Percentiles rank a stretch among this genome's conserved stretches.
Evolutionary conservation across 1,284 basidiomycete genomes (phyloP).

Genomic region (Xerocomus amazonicus): DNA sequence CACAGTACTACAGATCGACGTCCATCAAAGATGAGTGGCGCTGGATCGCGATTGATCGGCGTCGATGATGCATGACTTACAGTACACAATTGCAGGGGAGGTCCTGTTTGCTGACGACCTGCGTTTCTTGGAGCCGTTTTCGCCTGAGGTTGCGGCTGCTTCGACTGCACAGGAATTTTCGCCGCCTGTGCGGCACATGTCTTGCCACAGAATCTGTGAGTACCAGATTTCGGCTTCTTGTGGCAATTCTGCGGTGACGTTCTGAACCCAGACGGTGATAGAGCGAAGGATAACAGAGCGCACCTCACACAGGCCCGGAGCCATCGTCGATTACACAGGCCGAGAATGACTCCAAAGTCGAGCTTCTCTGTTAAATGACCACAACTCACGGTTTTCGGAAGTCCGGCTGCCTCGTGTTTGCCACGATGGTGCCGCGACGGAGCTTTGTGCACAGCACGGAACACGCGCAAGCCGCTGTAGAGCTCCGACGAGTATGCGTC

Average conservation of each 20-base stretch:
- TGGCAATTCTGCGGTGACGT: conserved; percentile 46
- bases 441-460: conserved; percentile 2
- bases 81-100: conserved; percentile 20
- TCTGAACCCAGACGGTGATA: conserved; percentile 5
- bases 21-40: conserved; percentile 18
- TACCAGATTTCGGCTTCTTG: conserved; percentile 49
- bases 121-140: conserved; percentile 13
- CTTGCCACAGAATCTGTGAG: conserved; percentile 55
- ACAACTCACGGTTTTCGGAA: conserved; percentile 8
- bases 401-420: conserved; percentile 23
- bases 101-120: conserved; percentile 14
- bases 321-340: conserved; percentile 23
- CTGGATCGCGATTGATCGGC: conserved; percentile 31
- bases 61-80: conserved; percentile 23
- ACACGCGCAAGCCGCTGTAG: conserved; percentile 3
- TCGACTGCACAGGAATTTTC: conserved; percentile 10
- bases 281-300: conserved; percentile 6
- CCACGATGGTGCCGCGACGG: conserved; percentile 20
- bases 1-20: conserved; percentile 30
- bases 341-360: conserved; percentile 3
- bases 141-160: conserved; percentile 11
- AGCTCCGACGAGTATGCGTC: conserved; percentile 4
- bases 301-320: conserved; percentile 30
- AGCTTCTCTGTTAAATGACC: conserved; percentile 7
- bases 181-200: conserved; percentile 51